Base-by-base conservation (phyloP, 2,329 filamentous ascomycete species). In the Tolypocladium tundrense region DNA sequence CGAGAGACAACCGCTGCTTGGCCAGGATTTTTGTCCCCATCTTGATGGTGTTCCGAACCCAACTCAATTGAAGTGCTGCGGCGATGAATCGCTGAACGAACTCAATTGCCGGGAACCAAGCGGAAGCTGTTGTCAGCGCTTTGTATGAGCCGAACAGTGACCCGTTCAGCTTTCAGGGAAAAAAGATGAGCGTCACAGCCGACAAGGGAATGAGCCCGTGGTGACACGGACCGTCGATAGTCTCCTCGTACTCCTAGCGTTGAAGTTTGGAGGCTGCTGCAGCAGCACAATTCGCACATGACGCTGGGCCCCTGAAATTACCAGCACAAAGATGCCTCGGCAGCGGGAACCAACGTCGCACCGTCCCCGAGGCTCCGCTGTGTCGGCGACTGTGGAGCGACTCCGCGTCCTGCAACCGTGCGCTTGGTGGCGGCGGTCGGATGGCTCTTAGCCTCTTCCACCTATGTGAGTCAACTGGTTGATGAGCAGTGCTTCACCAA, bases 1-100 rank as follows among this genome's bases (percentile, higher is more conserved):
- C 27, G 2, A 63, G 14, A 11, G 63, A 60, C n/a, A 63, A 53
- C 40, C 48, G 57, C 19, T 56, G 48, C 10, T 43, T 54, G 21
- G 41, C 48, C 13, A 37, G 24, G 5, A 42, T 27, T 42, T 55
- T 53, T 19, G 45, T 40, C 21, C 31, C 13, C 52, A 21, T 53
- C 33, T 39, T 31, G 24, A 48, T 41, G 50, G 52, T 9, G 10
- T 10, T 31, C 7, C 27, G 10, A 3, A 24, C 11, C 14, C 4
- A 31, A 3, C 6, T 2, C 13, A 16, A 19, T 9, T 10, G 43
- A 48, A 31, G 27, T 31, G 43, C 11, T 5, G 24, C 7, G 24
- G 24, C 24, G 41, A 21, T 43, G n/a, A 8, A 43, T n/a, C 5
- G 40, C 9, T n/a, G 19, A 14, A 7, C 2, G 40, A 42, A 42